phyloP scores from a whole-genome alignment of 1,284 basidiomycete species.

The Cystobasidium sp. region DNA sequence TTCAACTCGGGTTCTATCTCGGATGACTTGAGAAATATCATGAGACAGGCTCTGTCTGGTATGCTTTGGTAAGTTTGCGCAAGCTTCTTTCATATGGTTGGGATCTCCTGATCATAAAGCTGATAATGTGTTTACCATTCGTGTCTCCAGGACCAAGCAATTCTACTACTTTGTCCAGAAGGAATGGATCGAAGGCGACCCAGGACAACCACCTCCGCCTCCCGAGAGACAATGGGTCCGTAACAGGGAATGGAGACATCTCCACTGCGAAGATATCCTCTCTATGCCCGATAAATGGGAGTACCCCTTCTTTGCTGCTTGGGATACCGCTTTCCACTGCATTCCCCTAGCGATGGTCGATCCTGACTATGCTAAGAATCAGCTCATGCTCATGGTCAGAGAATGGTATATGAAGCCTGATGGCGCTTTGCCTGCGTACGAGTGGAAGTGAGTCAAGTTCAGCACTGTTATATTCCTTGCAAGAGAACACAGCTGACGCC shows the following conservation, averaged over 20 bases:
- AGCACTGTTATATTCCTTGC: not conserved
- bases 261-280: constrained; percentile 92
- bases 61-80: constrained; percentile 77
- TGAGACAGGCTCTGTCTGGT: constrained; percentile 95
- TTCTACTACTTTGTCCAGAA: constrained; percentile 95
- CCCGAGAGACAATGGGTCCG: constrained; percentile 82
- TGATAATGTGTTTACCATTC: too few species aligned
- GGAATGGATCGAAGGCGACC: constrained; percentile 94
- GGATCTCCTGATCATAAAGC: not conserved
- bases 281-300: constrained; percentile 99
- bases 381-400: constrained; percentile 90
- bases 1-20: constrained; percentile 79
- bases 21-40: constrained; percentile 92
- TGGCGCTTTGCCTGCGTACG: constrained; percentile 95
- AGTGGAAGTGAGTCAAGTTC: constrained; percentile 92
- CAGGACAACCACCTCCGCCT: constrained; percentile 90
- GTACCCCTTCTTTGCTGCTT: constrained; percentile 89
- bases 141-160: constrained; percentile 91
- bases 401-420: constrained; percentile 99
- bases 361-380: constrained; percentile 93
- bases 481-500: not conserved
- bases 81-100: not conserved
- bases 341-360: constrained; percentile 95
- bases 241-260: constrained; percentile 90
- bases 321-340: constrained; percentile 81